Percentiles rank a stretch among this genome's conserved stretches.
Evolutionary conservation across 2,329 filamentous ascomycete genomes (phyloP).

Genomic region (Thermomyces lanuginosus): DNA sequence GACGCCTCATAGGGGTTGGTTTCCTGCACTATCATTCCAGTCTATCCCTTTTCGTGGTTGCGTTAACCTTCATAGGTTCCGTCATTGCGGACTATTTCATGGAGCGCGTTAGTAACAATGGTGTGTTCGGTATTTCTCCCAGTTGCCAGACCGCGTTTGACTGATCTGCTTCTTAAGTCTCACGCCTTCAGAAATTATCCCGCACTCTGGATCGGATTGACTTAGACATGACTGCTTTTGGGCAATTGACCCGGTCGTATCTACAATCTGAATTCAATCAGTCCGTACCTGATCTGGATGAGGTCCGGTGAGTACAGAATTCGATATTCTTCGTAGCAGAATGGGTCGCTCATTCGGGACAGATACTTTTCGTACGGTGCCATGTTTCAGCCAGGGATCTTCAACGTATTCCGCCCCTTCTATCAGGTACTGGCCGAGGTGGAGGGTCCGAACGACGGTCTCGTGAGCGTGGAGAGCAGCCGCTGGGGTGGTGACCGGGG

Average conservation of each 20-base stretch:
- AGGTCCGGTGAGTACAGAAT: slow-evolving; percentile 27
- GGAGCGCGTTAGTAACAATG: slow-evolving; percentile 35
- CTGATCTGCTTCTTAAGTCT: slow-evolving; percentile 3
- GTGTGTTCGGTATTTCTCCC: slow-evolving; percentile 16
- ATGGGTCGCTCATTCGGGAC: slow-evolving; percentile 5
- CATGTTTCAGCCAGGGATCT: slow-evolving; percentile 37
- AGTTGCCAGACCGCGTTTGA: neutral
- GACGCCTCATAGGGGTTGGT: slow-evolving; percentile 40
- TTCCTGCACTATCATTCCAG: too few species aligned
- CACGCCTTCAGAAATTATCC: slow-evolving; percentile 4
- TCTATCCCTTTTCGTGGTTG: neutral
- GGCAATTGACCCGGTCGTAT: slow-evolving; percentile 43
- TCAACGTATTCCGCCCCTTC: slow-evolving; percentile 41
- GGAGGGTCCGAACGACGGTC: slow-evolving; percentile 46
- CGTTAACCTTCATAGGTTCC: slow-evolving; percentile 26
- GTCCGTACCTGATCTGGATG: slow-evolving; percentile 37
- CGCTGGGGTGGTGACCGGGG: slow-evolving; percentile 38
- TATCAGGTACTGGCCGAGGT: slow-evolving; percentile 37
- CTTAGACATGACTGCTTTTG: slow-evolving; percentile 23
- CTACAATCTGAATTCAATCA: slow-evolving; percentile 45
- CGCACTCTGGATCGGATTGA: slow-evolving; percentile 3
- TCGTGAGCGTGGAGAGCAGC: slow-evolving; percentile 44
- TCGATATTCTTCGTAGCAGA: neutral
- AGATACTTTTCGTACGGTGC: slow-evolving; percentile 50
- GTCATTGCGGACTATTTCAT: slow-evolving; percentile 47